These are phyloP conservation scores for Magnolia changhungtana DNA, from an alignment of 164 flowering plant species.

Conservation along the genomic window DNA sequence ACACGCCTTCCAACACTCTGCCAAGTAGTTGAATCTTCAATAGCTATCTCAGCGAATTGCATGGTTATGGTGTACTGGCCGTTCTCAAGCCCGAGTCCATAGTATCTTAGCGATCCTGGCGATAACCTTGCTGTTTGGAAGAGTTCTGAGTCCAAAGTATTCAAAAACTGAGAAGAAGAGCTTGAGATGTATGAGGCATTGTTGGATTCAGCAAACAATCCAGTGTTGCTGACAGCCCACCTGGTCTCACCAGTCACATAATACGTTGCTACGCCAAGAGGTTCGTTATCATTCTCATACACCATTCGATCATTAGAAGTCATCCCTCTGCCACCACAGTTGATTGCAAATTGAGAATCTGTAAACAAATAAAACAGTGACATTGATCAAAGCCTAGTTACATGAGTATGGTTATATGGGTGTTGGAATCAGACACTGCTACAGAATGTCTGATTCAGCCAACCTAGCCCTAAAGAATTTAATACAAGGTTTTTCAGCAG, in stretches of 20 bases:
- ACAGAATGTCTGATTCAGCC: too few relatives aligned
- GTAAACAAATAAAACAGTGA: slow-evolving; percentile 11
- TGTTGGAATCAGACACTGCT: not conserved
- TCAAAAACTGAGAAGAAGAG: slow-evolving; percentile 36
- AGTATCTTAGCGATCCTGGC: slow-evolving; percentile 75
- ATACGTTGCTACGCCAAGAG: slow-evolving; percentile 69
- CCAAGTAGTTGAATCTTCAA: slow-evolving; percentile 38
- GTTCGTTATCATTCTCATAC: slow-evolving; percentile 50
- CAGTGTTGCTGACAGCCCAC: slow-evolving; percentile 87
- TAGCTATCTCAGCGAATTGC: slow-evolving; percentile 61
- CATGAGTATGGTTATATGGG: not conserved
- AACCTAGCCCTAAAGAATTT: too few relatives aligned
- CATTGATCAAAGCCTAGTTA: not conserved
- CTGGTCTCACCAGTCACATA: slow-evolving; percentile 42
- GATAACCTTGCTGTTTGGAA: slow-evolving; percentile 72
- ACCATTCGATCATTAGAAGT: slow-evolving; percentile 1
- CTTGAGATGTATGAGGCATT: slow-evolving; percentile 28
- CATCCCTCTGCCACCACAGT: not conserved
- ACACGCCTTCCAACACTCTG: slow-evolving; percentile 67
- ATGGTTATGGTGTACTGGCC: slow-evolving; percentile 68
- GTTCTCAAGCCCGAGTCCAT: slow-evolving; percentile 84
- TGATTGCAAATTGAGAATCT: slow-evolving; percentile 37
- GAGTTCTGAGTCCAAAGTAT: slow-evolving; percentile 57
- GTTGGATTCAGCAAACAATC: slow-evolving; percentile 34
- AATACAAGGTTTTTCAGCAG: too few relatives aligned